A percentile compares a stretch with the other conserved stretches of the same genome.
phyloP scores from a whole-genome alignment of 768 basidiomycete genomes.

The Lyophyllum semitale region DNA sequence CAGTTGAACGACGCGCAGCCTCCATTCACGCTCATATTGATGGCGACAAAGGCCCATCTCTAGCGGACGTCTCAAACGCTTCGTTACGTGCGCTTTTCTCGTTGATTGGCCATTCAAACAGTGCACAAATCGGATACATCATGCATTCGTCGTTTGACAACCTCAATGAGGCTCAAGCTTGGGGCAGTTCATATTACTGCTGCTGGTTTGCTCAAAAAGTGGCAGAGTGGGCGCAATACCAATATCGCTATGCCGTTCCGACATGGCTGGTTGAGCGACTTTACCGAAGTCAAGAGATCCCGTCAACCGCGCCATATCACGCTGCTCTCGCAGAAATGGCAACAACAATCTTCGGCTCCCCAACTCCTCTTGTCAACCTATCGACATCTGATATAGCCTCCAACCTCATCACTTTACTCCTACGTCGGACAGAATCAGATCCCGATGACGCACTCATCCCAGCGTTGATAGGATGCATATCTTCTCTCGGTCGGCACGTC shows the following conservation, averaged over 20 bases:
- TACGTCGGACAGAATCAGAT: conserved; percentile 67
- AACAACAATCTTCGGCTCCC: conserved; percentile 78
- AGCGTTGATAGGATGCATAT: conserved; percentile 71
- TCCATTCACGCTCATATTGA: conserved; percentile 89
- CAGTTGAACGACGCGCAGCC: conserved; percentile 79
- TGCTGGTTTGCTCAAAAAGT: conserved; percentile 79
- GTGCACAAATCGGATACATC: conserved; percentile 69
- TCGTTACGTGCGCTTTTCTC: conserved; percentile 71
- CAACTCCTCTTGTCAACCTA: conserved; percentile 82
- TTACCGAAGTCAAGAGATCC: conserved; percentile 57
- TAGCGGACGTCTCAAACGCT: conserved; percentile 72
- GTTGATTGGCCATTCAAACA: conserved; percentile 75
- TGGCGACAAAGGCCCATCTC: conserved; percentile 82
- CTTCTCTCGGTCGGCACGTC: conserved; percentile 85
- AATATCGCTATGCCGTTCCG: conserved; percentile 90
- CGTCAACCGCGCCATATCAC: conserved; percentile 50
- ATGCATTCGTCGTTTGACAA: conserved; percentile 74
- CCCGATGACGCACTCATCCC: conserved; percentile 67
- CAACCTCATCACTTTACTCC: conserved; percentile 71
- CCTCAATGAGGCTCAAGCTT: conserved; percentile 61
- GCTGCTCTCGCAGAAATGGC: conserved; percentile 75
- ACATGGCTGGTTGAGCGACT: conserved; percentile 82
- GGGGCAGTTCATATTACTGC: conserved; percentile 72
- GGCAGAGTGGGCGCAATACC: conserved; percentile 90
- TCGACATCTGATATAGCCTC: conserved; percentile 89